These are phyloP conservation scores for Plasmodium inui DNA, from an alignment of 169 alveolate species.

Conservation along the genomic window DNA sequence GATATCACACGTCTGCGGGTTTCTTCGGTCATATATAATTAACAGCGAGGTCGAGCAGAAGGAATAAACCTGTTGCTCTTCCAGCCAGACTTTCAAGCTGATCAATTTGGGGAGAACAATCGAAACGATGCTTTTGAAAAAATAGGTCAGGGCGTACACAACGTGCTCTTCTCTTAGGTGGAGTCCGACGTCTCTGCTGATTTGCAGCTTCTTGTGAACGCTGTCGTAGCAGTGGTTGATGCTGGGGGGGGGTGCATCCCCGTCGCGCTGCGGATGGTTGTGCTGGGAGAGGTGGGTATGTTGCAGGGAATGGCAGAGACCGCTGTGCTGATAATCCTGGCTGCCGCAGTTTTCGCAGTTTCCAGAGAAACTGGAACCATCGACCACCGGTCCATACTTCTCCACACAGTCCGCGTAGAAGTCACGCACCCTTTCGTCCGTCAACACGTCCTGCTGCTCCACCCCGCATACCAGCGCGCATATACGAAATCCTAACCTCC, in stretches of 20 bases:
- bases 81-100: conserved; percentile 57
- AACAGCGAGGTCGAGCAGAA: conserved; percentile 69
- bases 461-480: conserved; percentile 32
- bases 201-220: conserved; percentile 2
- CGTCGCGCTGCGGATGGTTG: background rate
- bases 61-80: conserved; percentile 35
- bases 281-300: too few relatives aligned
- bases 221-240: conserved; percentile 54
- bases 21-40: conserved; percentile 54
- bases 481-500: conserved; percentile 61
- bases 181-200: conserved; percentile 47
- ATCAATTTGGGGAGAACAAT: conserved; percentile 44
- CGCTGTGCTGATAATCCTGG: background rate
- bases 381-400: background rate
- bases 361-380: too few relatives aligned
- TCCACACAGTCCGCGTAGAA: background rate
- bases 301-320: too few relatives aligned
- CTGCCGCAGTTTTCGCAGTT: too few relatives aligned
- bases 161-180: conserved; percentile 52
- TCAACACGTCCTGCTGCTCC: conserved; percentile 5
- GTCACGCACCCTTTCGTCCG: background rate
- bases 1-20: conserved; percentile 43
- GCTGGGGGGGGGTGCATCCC: background rate
- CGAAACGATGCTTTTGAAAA: conserved; percentile 35
- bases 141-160: conserved; percentile 14